Evolutionary conservation across 768 basidiomycete genomes (phyloP).

Genomic region (Auriscalpium microsporum): DNA sequence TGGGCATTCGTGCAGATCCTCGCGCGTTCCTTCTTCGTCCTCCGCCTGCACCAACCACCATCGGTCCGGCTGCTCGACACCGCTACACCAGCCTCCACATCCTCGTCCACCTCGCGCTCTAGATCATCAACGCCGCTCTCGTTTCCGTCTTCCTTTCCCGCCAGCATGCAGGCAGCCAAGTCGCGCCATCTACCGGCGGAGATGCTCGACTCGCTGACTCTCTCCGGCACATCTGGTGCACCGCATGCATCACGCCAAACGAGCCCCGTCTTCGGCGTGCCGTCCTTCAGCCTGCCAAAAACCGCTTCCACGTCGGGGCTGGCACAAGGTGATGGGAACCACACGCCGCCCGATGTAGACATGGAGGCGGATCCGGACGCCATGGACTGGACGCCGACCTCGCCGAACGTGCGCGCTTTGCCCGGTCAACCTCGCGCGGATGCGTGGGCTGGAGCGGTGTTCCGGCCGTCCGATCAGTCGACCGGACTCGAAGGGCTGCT

Average conservation of each 20-base stretch:
- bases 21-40: conserved; percentile 40
- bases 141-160: conserved; percentile 15
- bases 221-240: conserved; percentile 58
- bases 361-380: conserved; percentile 29
- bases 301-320: conserved; percentile 17
- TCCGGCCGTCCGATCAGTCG: background rate
- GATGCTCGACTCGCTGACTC: conserved; percentile 49
- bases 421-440: background rate
- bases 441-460: background rate
- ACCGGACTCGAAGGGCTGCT: conserved; percentile 13
- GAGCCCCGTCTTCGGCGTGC: conserved; percentile 60
- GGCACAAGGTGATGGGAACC: background rate
- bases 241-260: conserved; percentile 15
- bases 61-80: conserved; percentile 62
- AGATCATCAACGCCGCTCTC: conserved; percentile 30
- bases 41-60: conserved; percentile 63
- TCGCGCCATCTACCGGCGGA: conserved; percentile 38
- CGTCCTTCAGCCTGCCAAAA: conserved; percentile 42
- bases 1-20: conserved; percentile 33
- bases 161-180: conserved; percentile 11
- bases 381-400: conserved; percentile 68
- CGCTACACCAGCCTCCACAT: conserved; percentile 27
- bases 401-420: conserved; percentile 14
- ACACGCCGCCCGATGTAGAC: background rate
- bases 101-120: conserved; percentile 25